Conservation (phyloP, 2,329 filamentous ascomycete species). For the Verticillium isaacii region DNA sequence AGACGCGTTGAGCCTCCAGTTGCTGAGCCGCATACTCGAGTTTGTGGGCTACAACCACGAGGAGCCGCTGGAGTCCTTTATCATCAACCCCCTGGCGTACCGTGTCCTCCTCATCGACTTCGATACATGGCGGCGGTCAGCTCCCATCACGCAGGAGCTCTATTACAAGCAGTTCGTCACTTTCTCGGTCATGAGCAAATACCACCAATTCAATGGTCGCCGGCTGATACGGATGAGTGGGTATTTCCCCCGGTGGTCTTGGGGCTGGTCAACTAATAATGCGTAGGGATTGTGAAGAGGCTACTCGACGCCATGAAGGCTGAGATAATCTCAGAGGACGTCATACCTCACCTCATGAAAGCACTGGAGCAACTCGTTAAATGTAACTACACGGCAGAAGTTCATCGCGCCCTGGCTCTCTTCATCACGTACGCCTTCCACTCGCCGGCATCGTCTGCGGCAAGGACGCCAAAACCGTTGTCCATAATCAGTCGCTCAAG, state of each 20-base stretch:
- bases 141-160: slow-evolving; percentile 71
- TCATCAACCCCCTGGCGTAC: slow-evolving; percentile 93
- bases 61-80: slow-evolving; percentile 81
- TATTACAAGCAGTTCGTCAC: slow-evolving; percentile 91
- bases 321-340: slow-evolving; percentile 68
- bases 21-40: slow-evolving; percentile 72
- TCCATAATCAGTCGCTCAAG: slow-evolving; percentile 33
- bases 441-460: slow-evolving; percentile 39
- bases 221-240: slow-evolving; percentile 85
- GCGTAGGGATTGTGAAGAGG: slow-evolving; percentile 77
- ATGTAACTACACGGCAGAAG: slow-evolving; percentile 76
- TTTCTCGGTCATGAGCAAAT: slow-evolving; percentile 86
- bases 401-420: slow-evolving; percentile 79
- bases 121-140: slow-evolving; percentile 84
- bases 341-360: slow-evolving; percentile 70
- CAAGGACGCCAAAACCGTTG: slow-evolving; percentile 46
- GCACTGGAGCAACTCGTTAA: slow-evolving; percentile 77
- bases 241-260: slow-evolving; percentile 22
- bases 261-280: slow-evolving; percentile 9
- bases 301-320: slow-evolving; percentile 86
- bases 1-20: slow-evolving; percentile 51
- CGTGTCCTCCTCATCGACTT: slow-evolving; percentile 87
- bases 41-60: slow-evolving; percentile 86
- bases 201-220: slow-evolving; percentile 87
- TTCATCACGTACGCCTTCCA: slow-evolving; percentile 94